Percentiles rank a stretch among this genome's conserved stretches.
These are phyloP conservation scores for Heterobasidion occidentale DNA, from an alignment of 1,284 basidiomycete species.

Conservation along the genomic window DNA sequence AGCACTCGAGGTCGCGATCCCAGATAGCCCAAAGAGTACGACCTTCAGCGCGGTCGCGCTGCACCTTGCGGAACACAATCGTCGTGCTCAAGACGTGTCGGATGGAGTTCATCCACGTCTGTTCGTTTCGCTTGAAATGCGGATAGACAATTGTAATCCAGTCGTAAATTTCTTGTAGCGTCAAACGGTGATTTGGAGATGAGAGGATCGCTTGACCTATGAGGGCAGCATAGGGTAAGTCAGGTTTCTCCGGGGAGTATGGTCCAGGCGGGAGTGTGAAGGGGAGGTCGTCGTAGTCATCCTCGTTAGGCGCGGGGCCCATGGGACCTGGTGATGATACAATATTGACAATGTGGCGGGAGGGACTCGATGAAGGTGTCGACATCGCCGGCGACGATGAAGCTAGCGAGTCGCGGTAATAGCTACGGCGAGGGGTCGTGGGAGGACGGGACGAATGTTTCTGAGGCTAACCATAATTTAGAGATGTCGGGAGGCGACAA, in stretches of 20 bases:
- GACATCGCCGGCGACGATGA: conserved; percentile 34
- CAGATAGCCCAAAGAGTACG: conserved; percentile 73
- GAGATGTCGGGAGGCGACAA: background rate
- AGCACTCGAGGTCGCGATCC: conserved; percentile 64
- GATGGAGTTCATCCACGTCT: conserved; percentile 95
- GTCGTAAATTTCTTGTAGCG: conserved; percentile 92
- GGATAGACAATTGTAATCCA: conserved; percentile 94
- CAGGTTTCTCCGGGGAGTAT: conserved; percentile 70
- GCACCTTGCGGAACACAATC: conserved; percentile 66
- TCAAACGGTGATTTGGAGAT: conserved; percentile 77
- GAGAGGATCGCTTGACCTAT: conserved; percentile 93
- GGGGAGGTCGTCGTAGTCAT: conserved; percentile 56
- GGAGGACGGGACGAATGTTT: conserved; percentile 8
- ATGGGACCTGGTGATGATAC: conserved; percentile 78
- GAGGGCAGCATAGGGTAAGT: conserved; percentile 87
- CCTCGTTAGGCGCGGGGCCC: conserved; percentile 49
- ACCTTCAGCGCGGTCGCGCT: conserved; percentile 57
- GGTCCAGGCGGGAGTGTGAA: conserved; percentile 79
- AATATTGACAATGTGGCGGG: conserved; percentile 46
- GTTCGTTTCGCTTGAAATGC: conserved; percentile 86
- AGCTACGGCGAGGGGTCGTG: conserved; percentile 13
- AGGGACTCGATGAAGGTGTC: conserved; percentile 43
- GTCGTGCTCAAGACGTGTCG: conserved; percentile 83
- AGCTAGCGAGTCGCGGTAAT: conserved; percentile 32
- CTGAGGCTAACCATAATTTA: background rate